A percentile compares a stretch with the other conserved stretches of the same genome.
Conservation (phyloP, 768 basidiomycete genomes). For the Boletus rufocinnamomeus region DNA sequence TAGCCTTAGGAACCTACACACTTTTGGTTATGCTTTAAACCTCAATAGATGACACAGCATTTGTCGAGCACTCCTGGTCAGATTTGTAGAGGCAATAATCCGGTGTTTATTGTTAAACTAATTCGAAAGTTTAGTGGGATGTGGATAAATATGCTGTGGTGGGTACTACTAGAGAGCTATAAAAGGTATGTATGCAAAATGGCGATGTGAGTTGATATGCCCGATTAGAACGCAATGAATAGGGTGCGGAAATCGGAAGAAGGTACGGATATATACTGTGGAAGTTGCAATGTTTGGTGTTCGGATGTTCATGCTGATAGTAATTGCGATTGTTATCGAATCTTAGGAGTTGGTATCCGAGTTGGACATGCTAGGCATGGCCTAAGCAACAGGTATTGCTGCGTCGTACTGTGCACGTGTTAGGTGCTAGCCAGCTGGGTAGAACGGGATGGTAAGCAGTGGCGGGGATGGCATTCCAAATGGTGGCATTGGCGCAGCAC, state of each 20-base stretch:
- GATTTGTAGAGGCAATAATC: slow-evolving; percentile 6
- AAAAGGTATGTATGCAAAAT: slow-evolving; percentile 19
- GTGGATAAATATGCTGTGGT: slow-evolving; percentile 17
- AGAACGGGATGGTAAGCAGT: slow-evolving; percentile 33
- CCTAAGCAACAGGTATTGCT: slow-evolving; percentile 14
- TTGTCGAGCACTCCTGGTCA: background rate
- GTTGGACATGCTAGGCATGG: slow-evolving; percentile 21
- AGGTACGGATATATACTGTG: slow-evolving; percentile 21
- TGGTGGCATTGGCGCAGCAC: slow-evolving; percentile 6
- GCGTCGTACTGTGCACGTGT: slow-evolving; percentile 7
- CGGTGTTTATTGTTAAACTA: slow-evolving; percentile 21
- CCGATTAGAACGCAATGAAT: slow-evolving; percentile 17
- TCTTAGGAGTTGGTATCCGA: slow-evolving; percentile 12
- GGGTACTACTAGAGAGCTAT: slow-evolving; percentile 22
- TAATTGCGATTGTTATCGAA: slow-evolving; percentile 8
- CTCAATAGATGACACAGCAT: slow-evolving; percentile 6
- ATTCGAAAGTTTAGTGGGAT: slow-evolving; percentile 1
- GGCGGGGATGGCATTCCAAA: slow-evolving; percentile 29
- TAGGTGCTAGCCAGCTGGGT: slow-evolving; percentile 23
- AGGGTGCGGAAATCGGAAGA: background rate
- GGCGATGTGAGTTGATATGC: slow-evolving; percentile 9
- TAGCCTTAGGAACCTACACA: slow-evolving; percentile 4
- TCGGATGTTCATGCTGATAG: slow-evolving; percentile 5
- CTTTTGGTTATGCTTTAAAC: background rate
- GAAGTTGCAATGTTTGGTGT: slow-evolving; percentile 14